Conservation (phyloP, 176 grass and related monocot genomes). For the Secale cereale region DNA sequence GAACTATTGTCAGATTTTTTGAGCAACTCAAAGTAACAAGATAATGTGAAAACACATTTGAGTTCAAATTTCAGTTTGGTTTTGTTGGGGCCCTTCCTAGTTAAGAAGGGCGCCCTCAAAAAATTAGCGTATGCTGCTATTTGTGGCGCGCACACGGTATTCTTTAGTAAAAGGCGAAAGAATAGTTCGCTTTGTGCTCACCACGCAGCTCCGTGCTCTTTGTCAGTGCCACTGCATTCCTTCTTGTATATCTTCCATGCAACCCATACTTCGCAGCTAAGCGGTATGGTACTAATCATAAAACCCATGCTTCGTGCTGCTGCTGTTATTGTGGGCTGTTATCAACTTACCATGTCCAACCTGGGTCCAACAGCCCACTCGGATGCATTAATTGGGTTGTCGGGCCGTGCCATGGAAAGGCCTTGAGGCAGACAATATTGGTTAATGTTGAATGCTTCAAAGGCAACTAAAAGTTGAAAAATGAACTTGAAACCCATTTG, state of each 20-base stretch:
- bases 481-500: no score
- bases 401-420: no score
- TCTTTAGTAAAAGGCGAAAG: slow-evolving; percentile 77
- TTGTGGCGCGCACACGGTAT: slow-evolving; percentile 51
- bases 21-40: no score
- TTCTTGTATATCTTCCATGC: neutral
- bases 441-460: no score
- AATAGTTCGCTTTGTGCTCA: slow-evolving; percentile 58
- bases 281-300: neutral
- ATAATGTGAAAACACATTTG: no score
- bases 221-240: fast-evolving
- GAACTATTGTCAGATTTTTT: no score
- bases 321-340: neutral
- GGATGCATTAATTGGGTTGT: no score
- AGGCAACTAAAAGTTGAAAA: no score
- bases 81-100: neutral
- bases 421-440: no score
- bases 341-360: neutral
- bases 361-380: neutral
- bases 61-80: neutral
- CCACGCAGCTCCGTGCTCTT: slow-evolving; percentile 29
- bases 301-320: neutral
- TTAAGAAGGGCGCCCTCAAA: neutral
- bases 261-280: neutral
- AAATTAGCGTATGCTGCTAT: slow-evolving; percentile 46